These are phyloP conservation scores for Russula foetens DNA, from an alignment of 768 basidiomycete species.

Conservation along the genomic window DNA sequence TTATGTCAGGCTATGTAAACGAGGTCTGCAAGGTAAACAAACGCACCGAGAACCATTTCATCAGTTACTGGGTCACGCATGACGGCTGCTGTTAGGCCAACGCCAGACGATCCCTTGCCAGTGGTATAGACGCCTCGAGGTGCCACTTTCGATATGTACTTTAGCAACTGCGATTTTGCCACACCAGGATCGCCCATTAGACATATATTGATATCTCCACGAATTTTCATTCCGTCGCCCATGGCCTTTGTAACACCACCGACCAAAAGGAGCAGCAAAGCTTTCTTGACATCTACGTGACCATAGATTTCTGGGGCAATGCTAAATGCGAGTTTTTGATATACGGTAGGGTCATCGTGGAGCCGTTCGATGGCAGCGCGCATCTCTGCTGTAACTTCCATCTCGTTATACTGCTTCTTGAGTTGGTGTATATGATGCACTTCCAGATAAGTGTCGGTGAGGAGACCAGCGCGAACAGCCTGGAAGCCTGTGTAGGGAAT, in stretches of 20 bases:
- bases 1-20: background rate
- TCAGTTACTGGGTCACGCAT: conserved; percentile 99
- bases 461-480: conserved; percentile 89
- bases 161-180: conserved; percentile 92
- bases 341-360: conserved; percentile 68
- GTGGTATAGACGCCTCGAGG: conserved; percentile 98
- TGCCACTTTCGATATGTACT: conserved; percentile 98
- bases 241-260: conserved; percentile 95
- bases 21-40: background rate
- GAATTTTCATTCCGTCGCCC: conserved; percentile 97
- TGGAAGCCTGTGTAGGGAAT: conserved; percentile 97
- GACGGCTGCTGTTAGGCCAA: conserved; percentile 97
- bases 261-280: conserved; percentile 81
- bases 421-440: conserved; percentile 84
- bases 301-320: conserved; percentile 99
- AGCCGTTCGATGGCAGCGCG: conserved; percentile 59
- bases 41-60: conserved; percentile 95
- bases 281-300: conserved; percentile 96
- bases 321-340: conserved; percentile 80
- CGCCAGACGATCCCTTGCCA: conserved; percentile 96
- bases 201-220: conserved; percentile 96
- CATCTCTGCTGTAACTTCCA: conserved; percentile 88
- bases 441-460: conserved; percentile 97
- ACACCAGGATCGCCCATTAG: conserved; percentile 99
- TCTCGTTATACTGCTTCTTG: conserved; percentile 94